Conservation (phyloP, 139 green algal genomes). For the Dunaliella sp. region DNA sequence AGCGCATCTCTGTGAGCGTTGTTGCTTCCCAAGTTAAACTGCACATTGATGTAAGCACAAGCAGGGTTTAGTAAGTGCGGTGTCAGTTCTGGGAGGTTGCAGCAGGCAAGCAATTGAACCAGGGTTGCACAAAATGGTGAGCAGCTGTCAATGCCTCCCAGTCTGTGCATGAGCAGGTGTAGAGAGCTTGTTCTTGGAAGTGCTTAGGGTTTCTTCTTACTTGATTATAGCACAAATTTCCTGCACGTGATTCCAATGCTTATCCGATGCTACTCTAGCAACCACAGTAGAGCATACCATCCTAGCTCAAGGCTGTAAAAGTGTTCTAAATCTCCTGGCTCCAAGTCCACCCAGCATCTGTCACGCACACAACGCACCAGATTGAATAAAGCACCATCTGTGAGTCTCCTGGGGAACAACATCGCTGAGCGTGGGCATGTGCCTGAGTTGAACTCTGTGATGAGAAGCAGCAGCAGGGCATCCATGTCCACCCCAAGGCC, state of each 20-base stretch:
- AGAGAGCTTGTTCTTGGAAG: no score
- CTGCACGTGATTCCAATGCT: no score
- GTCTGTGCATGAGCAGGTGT: no score
- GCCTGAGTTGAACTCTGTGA: conserved; percentile 51
- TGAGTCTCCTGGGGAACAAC: conserved; percentile 48
- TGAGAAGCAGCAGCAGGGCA: conserved; percentile 51
- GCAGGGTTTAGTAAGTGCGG: neutral
- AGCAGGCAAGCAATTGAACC: no score
- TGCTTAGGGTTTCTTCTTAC: no score
- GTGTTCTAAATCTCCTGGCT: neutral
- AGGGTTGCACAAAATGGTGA: no score
- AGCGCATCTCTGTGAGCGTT: neutral
- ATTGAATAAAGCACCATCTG: conserved; percentile 49
- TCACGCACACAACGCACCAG: conserved; percentile 9
- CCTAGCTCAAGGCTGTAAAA: neutral
- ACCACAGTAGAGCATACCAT: neutral
- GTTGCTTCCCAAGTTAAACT: conserved; percentile 1
- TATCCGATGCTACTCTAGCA: no score
- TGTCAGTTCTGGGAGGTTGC: no score
- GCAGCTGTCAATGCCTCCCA: no score
- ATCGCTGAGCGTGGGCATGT: conserved; percentile 48
- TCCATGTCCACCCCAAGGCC: conserved; percentile 55
- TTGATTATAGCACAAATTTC: no score
- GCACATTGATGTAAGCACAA: neutral
- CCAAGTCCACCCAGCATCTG: neutral